Evolutionary conservation across 2,329 filamentous ascomycete genomes (phyloP).

Genomic region (Achaetomium macrosporum): DNA sequence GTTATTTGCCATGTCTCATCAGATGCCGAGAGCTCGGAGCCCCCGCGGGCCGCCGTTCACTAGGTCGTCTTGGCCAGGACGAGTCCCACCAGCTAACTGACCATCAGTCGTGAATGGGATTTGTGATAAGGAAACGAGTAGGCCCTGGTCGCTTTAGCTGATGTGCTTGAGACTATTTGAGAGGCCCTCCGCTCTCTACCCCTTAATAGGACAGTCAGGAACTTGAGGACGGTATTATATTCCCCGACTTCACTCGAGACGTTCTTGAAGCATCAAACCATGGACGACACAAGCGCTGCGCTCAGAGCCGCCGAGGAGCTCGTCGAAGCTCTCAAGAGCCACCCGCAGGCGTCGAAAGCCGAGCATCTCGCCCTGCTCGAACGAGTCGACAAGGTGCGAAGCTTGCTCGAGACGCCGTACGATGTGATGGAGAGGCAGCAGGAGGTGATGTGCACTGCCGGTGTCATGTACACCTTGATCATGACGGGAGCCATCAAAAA

Average conservation of each 20-base stretch:
- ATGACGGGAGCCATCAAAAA: conserved; percentile 25
- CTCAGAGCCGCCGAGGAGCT: conserved; percentile 25
- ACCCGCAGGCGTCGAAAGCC: conserved; percentile 3
- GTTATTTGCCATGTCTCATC: not conserved
- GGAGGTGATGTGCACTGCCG: conserved; percentile 23
- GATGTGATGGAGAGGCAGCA: conserved; percentile 25
- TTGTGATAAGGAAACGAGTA: not conserved
- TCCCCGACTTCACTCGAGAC: not conserved
- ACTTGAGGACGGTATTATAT: not conserved
- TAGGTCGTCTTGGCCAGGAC: not conserved
- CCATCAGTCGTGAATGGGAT: not conserved
- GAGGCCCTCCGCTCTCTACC: conserved; percentile 5
- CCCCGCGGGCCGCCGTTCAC: not conserved
- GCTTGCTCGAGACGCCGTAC: conserved; percentile 26
- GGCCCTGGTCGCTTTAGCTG: conserved; percentile 10
- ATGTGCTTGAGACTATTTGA: not conserved
- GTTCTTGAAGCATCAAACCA: not conserved
- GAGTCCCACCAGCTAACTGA: not conserved
- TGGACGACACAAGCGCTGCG: conserved; percentile 18
- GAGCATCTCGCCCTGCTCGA: conserved; percentile 19
- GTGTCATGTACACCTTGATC: conserved; percentile 27
- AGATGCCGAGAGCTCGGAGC: not conserved
- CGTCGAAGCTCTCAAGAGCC: conserved; percentile 27
- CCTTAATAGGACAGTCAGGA: not conserved
- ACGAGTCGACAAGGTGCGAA: conserved; percentile 24